A percentile compares a stretch with the other conserved stretches of the same genome.
These are phyloP conservation scores for Letharia columbiana DNA, from an alignment of 495 filamentous ascomycete species.

Conservation along the genomic window DNA sequence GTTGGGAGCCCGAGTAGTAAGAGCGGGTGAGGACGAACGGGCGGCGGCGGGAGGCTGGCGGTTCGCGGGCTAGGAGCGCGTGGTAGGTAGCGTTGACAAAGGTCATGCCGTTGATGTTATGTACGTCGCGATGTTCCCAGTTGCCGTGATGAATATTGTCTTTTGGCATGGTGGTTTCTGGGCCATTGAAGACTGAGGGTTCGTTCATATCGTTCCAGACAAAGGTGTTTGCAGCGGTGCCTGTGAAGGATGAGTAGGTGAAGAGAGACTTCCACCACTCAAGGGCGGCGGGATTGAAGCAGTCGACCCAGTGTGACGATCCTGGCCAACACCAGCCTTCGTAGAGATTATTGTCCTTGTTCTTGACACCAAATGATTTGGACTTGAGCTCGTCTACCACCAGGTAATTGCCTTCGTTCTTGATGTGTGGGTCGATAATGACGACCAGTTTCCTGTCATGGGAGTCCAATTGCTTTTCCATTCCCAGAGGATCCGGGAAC, in stretches of 20 bases:
- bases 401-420: conserved; percentile 71
- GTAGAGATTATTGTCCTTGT: conserved; percentile 82
- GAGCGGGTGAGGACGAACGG: conserved; percentile 90
- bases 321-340: conserved; percentile 99
- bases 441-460: conserved; percentile 84
- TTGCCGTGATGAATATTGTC: conserved; percentile 85
- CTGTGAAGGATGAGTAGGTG: conserved; percentile 78
- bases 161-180: conserved; percentile 95
- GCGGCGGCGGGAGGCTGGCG: conserved; percentile 61
- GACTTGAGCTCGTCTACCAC: conserved; percentile 73
- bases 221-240: conserved; percentile 71
- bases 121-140: conserved; percentile 96
- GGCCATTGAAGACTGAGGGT: conserved; percentile 96
- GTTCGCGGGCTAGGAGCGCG: conserved; percentile 69
- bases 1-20: conserved; percentile 84
- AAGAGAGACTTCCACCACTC: conserved; percentile 87
- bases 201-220: conserved; percentile 99
- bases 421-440: conserved; percentile 96
- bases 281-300: conserved; percentile 78
- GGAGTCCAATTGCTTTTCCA: conserved; percentile 76
- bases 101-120: conserved; percentile 91
- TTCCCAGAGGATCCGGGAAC: conserved; percentile 76
- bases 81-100: conserved; percentile 88
- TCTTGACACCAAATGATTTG: conserved; percentile 71
- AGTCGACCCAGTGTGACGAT: conserved; percentile 89